phyloP scores from a whole-genome alignment of 129 eudicot genomes.

The Apium graveolens region DNA sequence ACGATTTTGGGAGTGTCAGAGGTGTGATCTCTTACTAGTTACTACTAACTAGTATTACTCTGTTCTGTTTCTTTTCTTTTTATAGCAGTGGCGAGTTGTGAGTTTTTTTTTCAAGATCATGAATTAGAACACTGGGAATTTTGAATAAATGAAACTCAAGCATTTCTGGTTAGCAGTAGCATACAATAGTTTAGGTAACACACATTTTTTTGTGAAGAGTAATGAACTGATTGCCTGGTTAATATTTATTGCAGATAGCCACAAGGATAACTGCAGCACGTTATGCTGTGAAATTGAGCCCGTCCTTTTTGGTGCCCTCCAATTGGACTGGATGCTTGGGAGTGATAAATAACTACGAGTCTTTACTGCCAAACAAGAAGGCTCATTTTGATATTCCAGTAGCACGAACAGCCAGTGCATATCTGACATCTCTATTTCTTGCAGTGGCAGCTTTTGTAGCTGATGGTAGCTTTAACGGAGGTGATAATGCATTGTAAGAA shows the following conservation, averaged over 20 bases:
- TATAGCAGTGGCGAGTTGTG: background rate
- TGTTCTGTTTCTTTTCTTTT: background rate
- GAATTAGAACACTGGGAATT: background rate
- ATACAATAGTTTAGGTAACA: background rate
- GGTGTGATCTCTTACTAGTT: slow-evolving; percentile 40
- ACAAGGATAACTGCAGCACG: slow-evolving; percentile 80
- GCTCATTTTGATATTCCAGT: slow-evolving; percentile 94
- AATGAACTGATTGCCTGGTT: background rate
- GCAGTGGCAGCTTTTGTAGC: slow-evolving; percentile 76
- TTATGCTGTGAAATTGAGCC: slow-evolving; percentile 87
- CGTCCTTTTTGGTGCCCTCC: slow-evolving; percentile 91
- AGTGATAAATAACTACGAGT: slow-evolving; percentile 93
- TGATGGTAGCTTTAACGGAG: slow-evolving; percentile 97
- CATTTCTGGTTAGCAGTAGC: background rate
- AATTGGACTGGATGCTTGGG: slow-evolving; percentile 97
- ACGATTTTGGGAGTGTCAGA: slow-evolving; percentile 91
- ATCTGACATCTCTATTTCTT: slow-evolving; percentile 78
- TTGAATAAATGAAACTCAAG: background rate
- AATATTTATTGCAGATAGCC: slow-evolving; percentile 46
- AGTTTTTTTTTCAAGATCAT: background rate
- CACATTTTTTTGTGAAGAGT: background rate
- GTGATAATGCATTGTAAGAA: slow-evolving; percentile 93
- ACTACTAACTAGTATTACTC: background rate
- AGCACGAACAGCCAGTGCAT: slow-evolving; percentile 97
- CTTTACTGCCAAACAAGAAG: slow-evolving; percentile 83